These are phyloP conservation scores for Penicillium hesseltinei DNA, from an alignment of 2,329 filamentous ascomycete genomes.

Conservation along the genomic window DNA sequence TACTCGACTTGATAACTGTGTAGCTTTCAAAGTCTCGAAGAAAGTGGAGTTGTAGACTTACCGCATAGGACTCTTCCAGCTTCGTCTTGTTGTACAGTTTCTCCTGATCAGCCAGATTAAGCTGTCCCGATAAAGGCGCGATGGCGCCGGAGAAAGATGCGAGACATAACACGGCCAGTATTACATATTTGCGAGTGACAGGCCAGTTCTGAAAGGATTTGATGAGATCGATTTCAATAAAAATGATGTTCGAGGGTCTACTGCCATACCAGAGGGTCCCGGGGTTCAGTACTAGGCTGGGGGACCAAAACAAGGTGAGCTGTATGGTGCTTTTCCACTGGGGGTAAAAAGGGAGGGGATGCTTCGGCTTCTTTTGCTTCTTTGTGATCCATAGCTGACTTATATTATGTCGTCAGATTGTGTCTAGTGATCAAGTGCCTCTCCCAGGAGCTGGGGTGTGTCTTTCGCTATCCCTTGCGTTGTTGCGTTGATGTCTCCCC, in stretches of 20 bases:
- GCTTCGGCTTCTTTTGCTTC: constrained; percentile 11
- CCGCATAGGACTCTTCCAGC: constrained; percentile 33
- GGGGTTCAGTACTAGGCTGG: constrained; percentile 32
- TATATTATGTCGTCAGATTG: neutral
- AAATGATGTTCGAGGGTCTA: neutral
- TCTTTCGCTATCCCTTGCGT: neutral
- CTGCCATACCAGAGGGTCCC: constrained; percentile 36
- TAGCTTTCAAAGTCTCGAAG: neutral
- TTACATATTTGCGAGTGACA: constrained; percentile 30
- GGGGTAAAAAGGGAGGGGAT: neutral
- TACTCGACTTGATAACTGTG: neutral
- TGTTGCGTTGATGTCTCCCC: neutral
- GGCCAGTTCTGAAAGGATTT: constrained; percentile 36
- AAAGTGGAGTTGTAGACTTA: constrained; percentile 17
- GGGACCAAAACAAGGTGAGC: constrained; percentile 39
- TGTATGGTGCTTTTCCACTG: constrained; percentile 1
- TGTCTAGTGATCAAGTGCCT: neutral
- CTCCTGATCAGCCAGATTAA: constrained; percentile 38
- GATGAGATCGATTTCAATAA: neutral
- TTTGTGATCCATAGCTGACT: constrained; percentile 6
- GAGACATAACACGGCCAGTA: constrained; percentile 36
- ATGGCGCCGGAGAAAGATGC: constrained; percentile 39
- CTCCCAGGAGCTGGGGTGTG: neutral
- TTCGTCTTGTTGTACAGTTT: constrained; percentile 35
- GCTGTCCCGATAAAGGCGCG: constrained; percentile 37